Base-by-base conservation (phyloP, 179 eudicot species). In the Actinidia arguta region DNA sequence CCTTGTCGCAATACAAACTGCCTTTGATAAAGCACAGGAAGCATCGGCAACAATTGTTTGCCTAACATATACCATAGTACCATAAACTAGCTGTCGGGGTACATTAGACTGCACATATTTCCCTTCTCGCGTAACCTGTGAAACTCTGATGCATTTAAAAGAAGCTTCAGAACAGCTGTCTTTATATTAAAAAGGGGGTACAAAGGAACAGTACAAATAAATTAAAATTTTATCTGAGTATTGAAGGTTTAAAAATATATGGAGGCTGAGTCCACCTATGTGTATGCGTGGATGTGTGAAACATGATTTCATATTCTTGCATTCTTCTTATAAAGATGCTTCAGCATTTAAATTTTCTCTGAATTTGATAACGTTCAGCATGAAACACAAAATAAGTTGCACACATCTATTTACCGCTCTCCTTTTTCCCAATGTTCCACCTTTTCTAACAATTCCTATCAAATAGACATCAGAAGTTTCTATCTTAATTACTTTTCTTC, bases 1-100 rank as follows among this genome's bases (percentile, higher is more conserved):
- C 87, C 99, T 93, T 18, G 98, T 93, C 73, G 99, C 99, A 78
- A 96, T 92, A 83, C 95, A 91, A 76, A 95, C 98, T 69, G 98
- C 99, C 75, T 87, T 87, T 68, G 99, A 92, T 80, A 96, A 87
- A 87, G 98, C 98, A 85, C 84, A 82, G 24, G 98, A 96, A 84
- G 98, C 98, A 92, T 95, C 98, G 73, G 91, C 83, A 78, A 96
- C 99, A 85, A 96, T 93, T 66, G 92, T 85, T 80, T 96, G 94
- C 50, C 99, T 87, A 48, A 95, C 97, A 84, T 73, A 95, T 42
- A 95, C 98, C 98, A 96, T 95, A 66, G 99, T 93, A 72, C 98
- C 99, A 88, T 95, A 96, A 66, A 96, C 85, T 62, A 96, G 87
- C 86, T 96, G 98, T 56, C 98, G 86, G 64, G 99, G 99, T 78